phyloP scores from a whole-genome alignment of 2,329 filamentous ascomycete species.

The Fonsecaea pedrosoi region DNA sequence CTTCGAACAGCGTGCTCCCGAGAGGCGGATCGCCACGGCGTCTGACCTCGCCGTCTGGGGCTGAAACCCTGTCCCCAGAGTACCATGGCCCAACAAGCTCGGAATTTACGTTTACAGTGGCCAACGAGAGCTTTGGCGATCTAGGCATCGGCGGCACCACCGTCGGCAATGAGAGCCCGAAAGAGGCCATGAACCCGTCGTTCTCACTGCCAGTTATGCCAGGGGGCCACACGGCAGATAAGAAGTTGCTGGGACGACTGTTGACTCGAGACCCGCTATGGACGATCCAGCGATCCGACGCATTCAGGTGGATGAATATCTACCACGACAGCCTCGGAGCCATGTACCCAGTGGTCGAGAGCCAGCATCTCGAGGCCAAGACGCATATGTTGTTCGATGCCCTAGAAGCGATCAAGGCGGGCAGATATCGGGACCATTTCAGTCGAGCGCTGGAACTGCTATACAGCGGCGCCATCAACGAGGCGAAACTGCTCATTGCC shows the following conservation, averaged over 20 bases:
- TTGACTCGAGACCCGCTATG: slow-evolving; percentile 19
- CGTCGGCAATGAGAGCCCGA: not conserved
- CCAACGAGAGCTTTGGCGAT: slow-evolving; percentile 18
- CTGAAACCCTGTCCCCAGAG: slow-evolving; percentile 17
- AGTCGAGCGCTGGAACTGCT: slow-evolving; percentile 7
- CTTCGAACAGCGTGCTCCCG: not conserved
- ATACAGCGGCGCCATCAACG: slow-evolving; percentile 17
- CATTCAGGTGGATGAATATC: slow-evolving; percentile 9
- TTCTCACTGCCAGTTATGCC: not conserved
- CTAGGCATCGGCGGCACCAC: slow-evolving; percentile 8
- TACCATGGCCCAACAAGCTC: slow-evolving; percentile 25
- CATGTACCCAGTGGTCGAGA: slow-evolving; percentile 22
- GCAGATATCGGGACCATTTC: not conserved
- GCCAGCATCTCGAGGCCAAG: slow-evolving; percentile 8
- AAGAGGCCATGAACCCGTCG: not conserved
- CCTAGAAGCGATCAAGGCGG: not conserved
- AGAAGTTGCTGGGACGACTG: slow-evolving; percentile 1
- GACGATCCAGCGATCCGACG: slow-evolving; percentile 13
- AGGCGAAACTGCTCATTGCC: slow-evolving; percentile 17
- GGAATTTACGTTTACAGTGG: slow-evolving; percentile 20
- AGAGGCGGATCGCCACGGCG: not conserved
- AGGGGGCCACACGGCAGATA: not conserved
- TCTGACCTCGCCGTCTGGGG: not conserved
- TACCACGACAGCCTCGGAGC: slow-evolving; percentile 18
- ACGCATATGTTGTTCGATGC: slow-evolving; percentile 10